Conservation (phyloP, 495 filamentous ascomycete species). For the Neurospora sp. region DNA sequence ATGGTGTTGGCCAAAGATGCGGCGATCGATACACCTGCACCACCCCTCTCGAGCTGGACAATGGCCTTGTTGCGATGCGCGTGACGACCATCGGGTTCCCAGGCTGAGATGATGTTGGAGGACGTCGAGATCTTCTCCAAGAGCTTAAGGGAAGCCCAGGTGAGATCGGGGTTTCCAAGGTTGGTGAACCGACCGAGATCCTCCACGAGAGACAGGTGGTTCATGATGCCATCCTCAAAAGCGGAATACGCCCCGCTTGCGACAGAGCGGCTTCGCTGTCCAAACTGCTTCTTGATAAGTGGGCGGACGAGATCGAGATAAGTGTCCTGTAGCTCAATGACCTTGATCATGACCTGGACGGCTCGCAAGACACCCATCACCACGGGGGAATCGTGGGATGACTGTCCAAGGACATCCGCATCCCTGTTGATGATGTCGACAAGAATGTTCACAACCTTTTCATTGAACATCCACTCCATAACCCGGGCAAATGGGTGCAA, state of each 20-base stretch:
- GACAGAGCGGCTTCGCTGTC: conserved; percentile 33
- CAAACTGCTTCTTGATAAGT: conserved; percentile 42
- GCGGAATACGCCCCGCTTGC: conserved; percentile 65
- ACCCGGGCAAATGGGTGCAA: conserved; percentile 86
- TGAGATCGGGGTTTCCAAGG: conserved; percentile 64
- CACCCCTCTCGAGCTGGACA: conserved; percentile 60
- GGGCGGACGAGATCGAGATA: conserved; percentile 82
- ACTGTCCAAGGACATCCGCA: conserved; percentile 51
- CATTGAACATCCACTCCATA: conserved; percentile 96
- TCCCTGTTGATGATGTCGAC: conserved; percentile 70
- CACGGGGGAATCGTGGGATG: conserved; percentile 60
- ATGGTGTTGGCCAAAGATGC: conserved; percentile 58
- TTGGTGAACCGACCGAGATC: conserved; percentile 77
- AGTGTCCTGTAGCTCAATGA: conserved; percentile 79
- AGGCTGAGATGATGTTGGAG: conserved; percentile 53
- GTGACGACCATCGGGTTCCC: conserved; percentile 38
- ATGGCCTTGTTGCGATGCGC: conserved; percentile 67
- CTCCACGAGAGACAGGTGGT: conserved; percentile 62
- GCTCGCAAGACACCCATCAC: conserved; percentile 62
- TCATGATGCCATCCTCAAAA: conserved; percentile 86
- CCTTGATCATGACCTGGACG: conserved; percentile 68
- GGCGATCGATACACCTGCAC: conserved; percentile 59
- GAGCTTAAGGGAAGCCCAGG: conserved; percentile 64
- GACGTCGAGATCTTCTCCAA: conserved; percentile 79
- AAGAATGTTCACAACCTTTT: conserved; percentile 69